Base-by-base conservation (phyloP, 164 flowering plant genomes). In the Annona squamosa region DNA sequence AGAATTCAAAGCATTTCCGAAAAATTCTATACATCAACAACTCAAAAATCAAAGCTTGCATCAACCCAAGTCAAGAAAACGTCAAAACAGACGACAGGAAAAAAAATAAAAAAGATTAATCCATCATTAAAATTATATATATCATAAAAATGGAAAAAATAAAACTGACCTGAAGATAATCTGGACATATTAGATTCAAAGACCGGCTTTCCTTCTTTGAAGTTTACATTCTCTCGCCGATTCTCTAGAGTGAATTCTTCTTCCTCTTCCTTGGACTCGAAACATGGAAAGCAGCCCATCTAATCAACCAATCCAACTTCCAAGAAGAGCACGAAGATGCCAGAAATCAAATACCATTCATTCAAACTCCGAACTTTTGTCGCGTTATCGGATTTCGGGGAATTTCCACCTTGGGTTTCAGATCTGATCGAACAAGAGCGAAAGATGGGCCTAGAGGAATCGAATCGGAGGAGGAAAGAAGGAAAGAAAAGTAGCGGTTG, bases 281-380 rank as follows among this genome's bases (percentile, higher is more conserved):
- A 82, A 63, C 84, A 82, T 37, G 84, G 70, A 65, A 82, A 82
- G 65, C 84, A 82, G 68, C 84, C 84, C 84, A 82, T 82, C 37
- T 71, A 73, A 70, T 43, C 72, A 62, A 77, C 62, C 67, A 68
- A 71, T 67, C 72, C 48, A 70, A 72, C 41, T 52, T 52, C 57
- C 41, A 26, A 26, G 37, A 26, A 26, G 71, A 70, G 43, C 61
- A 7, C 67, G 41, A n/a, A 46, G 62, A 63, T 2, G 61, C 71
- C 46, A 76, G 16, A 75, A 52, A 56, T 63, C 47, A 63, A 65
- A 70, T 41, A 71, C 64, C 73, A 75, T 44, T 57, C 62, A 75
- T 44, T 57, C 62, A 73, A 69, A 43, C 57, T 63, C 10, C 64
- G 45, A 44, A 4, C 17, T 46, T 63, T 42, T 46, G 10, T 63